Percentiles rank a stretch among this genome's conserved stretches.
Conservation (phyloP, 2,329 filamentous ascomycete genomes). For the Cryphonectria parasitica region DNA sequence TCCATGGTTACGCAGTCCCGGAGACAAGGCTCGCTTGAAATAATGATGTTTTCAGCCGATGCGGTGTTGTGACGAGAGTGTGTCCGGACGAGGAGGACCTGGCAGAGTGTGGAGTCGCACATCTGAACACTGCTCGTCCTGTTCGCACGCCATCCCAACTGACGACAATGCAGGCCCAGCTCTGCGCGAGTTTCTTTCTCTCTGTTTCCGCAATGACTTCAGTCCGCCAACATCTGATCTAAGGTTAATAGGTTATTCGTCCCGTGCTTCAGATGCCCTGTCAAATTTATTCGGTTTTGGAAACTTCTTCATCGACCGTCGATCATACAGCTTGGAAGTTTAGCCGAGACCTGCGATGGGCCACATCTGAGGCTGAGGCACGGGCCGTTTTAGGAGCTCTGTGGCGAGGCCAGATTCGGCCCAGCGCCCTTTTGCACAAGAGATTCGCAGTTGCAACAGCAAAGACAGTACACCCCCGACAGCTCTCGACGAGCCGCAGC, state of each 20-base stretch:
- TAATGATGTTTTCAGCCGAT: not conserved
- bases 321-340: constrained; percentile 21
- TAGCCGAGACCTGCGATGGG: constrained; percentile 21
- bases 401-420: constrained; percentile 9
- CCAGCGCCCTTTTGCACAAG: constrained; percentile 19
- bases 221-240: constrained; percentile 14
- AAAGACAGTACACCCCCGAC: constrained; percentile 14
- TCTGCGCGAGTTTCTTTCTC: not conserved
- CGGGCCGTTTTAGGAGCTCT: constrained; percentile 22
- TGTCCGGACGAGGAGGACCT: constrained; percentile 14
- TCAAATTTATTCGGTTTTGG: not conserved
- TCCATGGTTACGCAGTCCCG: not conserved
- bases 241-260: constrained; percentile 15
- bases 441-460: constrained; percentile 15
- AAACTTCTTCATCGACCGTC: constrained; percentile 23
- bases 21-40: not conserved
- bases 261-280: constrained; percentile 17
- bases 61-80: constrained; percentile 15
- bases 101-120: constrained; percentile 3
- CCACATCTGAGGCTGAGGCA: constrained; percentile 22
- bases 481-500: constrained; percentile 22
- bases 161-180: constrained; percentile 2
- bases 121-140: not conserved
- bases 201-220: not conserved
- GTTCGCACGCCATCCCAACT: not conserved